Conservation (phyloP, 257 asterid genomes). For the Scutellaria minor region DNA sequence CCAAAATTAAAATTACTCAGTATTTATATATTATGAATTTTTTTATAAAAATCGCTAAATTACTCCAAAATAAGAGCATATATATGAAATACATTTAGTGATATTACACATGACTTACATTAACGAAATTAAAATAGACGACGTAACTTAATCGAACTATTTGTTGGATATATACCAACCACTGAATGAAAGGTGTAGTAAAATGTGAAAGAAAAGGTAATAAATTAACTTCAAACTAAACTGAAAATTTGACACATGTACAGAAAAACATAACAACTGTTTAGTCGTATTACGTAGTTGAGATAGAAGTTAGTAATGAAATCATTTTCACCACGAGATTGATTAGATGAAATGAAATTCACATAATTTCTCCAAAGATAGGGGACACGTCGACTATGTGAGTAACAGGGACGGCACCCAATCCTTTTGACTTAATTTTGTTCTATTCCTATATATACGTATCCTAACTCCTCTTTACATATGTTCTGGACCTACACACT, state of each 20-base stretch:
- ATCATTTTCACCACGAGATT: not conserved
- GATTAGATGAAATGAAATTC: slow-evolving; percentile 27
- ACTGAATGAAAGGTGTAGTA: not conserved
- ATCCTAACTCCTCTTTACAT: not conserved
- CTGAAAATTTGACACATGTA: not conserved
- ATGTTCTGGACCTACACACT: not conserved
- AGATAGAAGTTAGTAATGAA: not conserved
- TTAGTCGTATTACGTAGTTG: not conserved
- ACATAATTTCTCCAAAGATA: slow-evolving; percentile 35
- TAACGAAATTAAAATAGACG: no score
- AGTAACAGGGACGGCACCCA: slow-evolving; percentile 78
- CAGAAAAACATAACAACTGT: not conserved
- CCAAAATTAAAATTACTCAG: no score
- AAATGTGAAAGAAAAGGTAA: not conserved
- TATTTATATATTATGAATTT: no score
- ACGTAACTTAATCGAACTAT: no score
- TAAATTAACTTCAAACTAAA: not conserved
- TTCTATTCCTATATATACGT: slow-evolving; percentile 26
- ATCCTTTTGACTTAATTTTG: slow-evolving; percentile 40
- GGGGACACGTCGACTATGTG: slow-evolving; percentile 78
- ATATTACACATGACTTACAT: no score
- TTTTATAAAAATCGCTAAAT: no score
- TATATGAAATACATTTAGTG: no score
- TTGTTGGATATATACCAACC: no score
- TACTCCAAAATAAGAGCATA: no score